Conservation (phyloP, 306 rosid species). For the Trichosanthes truncata region DNA sequence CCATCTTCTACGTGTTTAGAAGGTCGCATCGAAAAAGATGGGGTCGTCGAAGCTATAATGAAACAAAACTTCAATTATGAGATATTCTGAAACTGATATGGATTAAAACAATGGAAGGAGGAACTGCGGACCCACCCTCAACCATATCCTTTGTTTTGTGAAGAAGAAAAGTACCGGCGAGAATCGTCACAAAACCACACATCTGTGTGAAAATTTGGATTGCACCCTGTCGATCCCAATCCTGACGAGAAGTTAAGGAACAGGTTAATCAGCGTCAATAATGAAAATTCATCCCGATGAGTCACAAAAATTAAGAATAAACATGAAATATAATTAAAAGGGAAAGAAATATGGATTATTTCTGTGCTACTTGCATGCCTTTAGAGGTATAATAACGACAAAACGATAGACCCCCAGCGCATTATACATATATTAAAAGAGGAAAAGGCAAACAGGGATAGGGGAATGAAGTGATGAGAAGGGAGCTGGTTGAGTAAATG, state of each 20-base stretch:
- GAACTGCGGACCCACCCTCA: constrained; percentile 9
- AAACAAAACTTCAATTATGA: background rate
- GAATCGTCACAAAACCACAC: constrained; percentile 15
- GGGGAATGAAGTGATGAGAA: background rate
- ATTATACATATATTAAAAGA: no score
- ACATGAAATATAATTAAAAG: background rate
- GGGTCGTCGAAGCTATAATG: background rate
- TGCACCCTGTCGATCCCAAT: constrained; percentile 11
- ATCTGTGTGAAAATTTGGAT: constrained; percentile 10
- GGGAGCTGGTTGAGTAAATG: background rate
- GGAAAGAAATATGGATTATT: background rate
- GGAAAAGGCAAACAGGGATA: background rate
- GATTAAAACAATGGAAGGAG: background rate
- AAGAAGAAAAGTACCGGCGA: constrained; percentile 11
- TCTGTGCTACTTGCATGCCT: background rate
- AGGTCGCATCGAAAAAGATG: constrained; percentile 3
- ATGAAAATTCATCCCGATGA: no score
- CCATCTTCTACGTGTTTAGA: constrained; percentile 2
- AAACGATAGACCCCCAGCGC: background rate
- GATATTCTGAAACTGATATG: background rate
- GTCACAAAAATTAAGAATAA: background rate
- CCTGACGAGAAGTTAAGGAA: background rate
- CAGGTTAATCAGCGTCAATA: background rate
- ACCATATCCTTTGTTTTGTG: constrained; percentile 14
- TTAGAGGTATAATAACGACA: background rate